Evolutionary conservation across 1,139 yeast species (phyloP), one percentile per base, ranked within the genome.

Genomic region (Candida neerlandica): DNA sequence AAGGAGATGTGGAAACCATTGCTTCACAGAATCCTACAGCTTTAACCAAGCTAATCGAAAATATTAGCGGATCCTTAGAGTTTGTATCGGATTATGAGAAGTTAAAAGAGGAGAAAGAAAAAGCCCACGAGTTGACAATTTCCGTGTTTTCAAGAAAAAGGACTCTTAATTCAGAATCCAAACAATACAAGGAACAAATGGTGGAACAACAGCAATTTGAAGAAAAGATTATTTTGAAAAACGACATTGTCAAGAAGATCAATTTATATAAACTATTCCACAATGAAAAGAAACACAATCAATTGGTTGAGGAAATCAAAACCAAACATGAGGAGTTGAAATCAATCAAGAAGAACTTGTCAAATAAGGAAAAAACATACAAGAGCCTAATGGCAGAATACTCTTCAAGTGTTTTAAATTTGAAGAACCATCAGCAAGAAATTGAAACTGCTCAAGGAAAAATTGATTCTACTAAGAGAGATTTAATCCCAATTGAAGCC

Each of bases 1-100:
- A 94, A 71, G 99, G 99, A 50, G 98, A 94, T 63, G 96, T 94
- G 44, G 99, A 94, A 64, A 87, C 86, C 58, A 85, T 94, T 46
- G 99, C 99, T 0, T 80, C 96, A 1, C 96, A 92, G 64, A 84
- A 94, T 0, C 83, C 98, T 0, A 69, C 70, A 41, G 96, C 90
- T 44, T 74, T 94, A 53, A 82, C 96, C 2, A 77, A 72, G 44
- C 69, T 92, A 55, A 73, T 95, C 49, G 99, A 94, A 66, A 84
- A 83, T 23, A 84, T 94, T 27, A 86, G 96, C 54, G 97, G 97
- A 0, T 87, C 97, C 0, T 69, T 71, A 5, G 96, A 89, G 44
- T 81, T 69, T 57, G 77, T 81, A 44, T 74, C 73, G 29, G 90
- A 89, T 52, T 94, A 86, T 62, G 95, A 87, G n/a, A 58, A 61